phyloP scores from a whole-genome alignment of 345 rosid species.

The Noccaea caerulescens region DNA sequence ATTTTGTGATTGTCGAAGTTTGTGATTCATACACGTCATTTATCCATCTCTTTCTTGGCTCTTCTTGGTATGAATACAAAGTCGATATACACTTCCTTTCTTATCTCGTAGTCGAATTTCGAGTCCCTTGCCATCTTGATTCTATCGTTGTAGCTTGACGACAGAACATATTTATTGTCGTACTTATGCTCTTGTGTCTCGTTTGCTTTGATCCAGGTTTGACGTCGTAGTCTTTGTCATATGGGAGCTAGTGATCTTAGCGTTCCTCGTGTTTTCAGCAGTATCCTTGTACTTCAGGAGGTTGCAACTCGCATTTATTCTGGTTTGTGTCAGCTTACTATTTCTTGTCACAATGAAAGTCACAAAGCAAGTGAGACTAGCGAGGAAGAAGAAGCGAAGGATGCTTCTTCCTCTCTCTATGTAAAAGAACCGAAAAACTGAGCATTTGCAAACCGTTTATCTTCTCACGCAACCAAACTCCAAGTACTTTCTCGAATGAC shows the following conservation, averaged over 20 bases:
- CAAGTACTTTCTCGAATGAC: too few relatives aligned
- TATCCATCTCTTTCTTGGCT: background rate
- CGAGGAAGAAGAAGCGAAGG: conserved; percentile 90
- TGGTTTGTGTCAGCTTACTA: conserved; percentile 70
- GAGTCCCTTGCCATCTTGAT: background rate
- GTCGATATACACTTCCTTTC: background rate
- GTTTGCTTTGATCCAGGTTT: conserved; percentile 66
- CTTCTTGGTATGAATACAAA: background rate
- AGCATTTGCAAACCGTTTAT: conserved; percentile 20
- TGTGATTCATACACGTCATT: background rate
- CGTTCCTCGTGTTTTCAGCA: conserved; percentile 92
- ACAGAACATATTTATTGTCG: conserved; percentile 4
- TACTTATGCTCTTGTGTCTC: background rate
- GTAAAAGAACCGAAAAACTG: conserved; percentile 42
- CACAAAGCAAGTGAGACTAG: conserved; percentile 77
- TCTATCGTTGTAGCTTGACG: background rate
- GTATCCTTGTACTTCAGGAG: conserved; percentile 84
- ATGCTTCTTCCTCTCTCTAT: conserved; percentile 98
- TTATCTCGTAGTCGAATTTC: background rate
- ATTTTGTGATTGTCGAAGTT: background rate
- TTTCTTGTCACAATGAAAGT: conserved; percentile 84
- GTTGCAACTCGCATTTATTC: conserved; percentile 68
- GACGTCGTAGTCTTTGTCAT: conserved; percentile 86
- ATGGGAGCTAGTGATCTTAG: conserved; percentile 90
- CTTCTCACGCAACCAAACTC: conserved; percentile 23